phyloP scores from a whole-genome alignment of 306 rosid species.

The Heteromeles arbutifolia region DNA sequence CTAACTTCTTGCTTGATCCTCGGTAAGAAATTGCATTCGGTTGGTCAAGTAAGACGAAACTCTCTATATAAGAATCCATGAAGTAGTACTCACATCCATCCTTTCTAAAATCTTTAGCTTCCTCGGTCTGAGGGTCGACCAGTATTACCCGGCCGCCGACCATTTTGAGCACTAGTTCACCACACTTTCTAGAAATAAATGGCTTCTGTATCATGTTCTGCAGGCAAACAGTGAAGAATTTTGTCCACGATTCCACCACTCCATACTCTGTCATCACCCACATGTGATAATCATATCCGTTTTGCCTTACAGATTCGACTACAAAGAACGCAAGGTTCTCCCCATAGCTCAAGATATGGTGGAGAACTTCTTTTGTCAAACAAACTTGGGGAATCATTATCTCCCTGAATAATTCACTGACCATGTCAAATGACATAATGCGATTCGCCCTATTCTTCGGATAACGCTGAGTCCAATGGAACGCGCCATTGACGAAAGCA shows the following conservation, averaged over 20 bases:
- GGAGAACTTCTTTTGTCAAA: background rate
- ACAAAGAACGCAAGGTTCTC: background rate
- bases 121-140: background rate
- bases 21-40: background rate
- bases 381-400: background rate
- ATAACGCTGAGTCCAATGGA: background rate
- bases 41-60: background rate
- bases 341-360: background rate
- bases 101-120: background rate
- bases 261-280: background rate
- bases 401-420: background rate
- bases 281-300: background rate
- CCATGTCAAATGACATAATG: background rate
- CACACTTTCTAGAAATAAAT: background rate
- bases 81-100: background rate
- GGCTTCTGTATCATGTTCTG: background rate
- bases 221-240: background rate
- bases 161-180: background rate
- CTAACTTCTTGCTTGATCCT: background rate
- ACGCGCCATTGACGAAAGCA: background rate
- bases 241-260: too few species aligned
- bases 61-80: background rate
- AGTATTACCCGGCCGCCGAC: background rate
- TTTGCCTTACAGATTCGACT: background rate
- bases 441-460: background rate